These are phyloP conservation scores for Trametes cinnabarina DNA, from an alignment of 768 basidiomycete species.

Conservation along the genomic window DNA sequence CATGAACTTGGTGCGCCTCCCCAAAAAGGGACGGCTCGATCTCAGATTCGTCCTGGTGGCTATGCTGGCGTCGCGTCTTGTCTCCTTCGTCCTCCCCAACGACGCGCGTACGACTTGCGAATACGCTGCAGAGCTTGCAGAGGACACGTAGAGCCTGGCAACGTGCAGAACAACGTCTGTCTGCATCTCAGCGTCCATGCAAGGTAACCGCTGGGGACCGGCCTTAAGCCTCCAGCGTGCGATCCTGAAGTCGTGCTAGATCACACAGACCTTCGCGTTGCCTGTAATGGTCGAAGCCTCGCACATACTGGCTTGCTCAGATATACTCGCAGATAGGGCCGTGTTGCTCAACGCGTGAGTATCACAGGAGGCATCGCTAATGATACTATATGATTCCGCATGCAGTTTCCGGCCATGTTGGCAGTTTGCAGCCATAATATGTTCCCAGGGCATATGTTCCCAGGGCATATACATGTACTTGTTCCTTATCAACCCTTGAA, in stretches of 20 bases:
- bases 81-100: not conserved
- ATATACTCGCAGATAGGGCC: not conserved
- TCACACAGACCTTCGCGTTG: not conserved
- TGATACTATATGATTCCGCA: not conserved
- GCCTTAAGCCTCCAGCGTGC: no score
- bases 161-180: no score
- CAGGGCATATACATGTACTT: no score
- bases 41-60: constrained; percentile 13
- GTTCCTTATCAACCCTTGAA: no score
- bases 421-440: no score
- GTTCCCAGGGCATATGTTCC: no score
- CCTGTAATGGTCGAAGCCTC: not conserved
- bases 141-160: no score
- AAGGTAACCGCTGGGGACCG: no score
- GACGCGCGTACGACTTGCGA: not conserved
- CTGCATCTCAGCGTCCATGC: no score
- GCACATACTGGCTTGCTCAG: not conserved
- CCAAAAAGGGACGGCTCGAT: not conserved
- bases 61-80: not conserved
- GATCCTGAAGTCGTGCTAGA: not conserved
- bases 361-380: not conserved
- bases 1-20: not conserved
- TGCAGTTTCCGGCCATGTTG: no score
- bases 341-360: not conserved
- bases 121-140: not conserved